Conservation (phyloP, 2,329 filamentous ascomycete genomes). For the Arthroderma sp. region DNA sequence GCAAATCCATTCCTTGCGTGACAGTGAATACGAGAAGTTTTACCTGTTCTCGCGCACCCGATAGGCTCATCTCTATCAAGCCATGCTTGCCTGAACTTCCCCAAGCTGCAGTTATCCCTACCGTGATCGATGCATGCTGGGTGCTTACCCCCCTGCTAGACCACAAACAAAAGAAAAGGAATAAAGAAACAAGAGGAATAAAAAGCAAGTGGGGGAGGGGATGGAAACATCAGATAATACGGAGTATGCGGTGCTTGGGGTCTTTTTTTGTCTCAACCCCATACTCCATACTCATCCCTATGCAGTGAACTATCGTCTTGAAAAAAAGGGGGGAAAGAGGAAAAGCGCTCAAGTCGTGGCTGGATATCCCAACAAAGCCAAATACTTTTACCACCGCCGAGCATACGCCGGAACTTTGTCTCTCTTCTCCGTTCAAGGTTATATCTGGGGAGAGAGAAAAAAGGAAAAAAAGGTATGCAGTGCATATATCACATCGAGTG, state of each 20-base stretch:
- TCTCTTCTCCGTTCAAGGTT: neutral
- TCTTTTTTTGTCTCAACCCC: no score
- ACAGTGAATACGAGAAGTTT: neutral
- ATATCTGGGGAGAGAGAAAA: neutral
- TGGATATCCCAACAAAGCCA: neutral
- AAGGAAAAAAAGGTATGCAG: neutral
- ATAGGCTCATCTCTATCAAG: neutral
- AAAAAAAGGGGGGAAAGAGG: no score
- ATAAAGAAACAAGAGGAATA: neutral
- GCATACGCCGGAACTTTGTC: neutral
- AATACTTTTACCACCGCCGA: neutral
- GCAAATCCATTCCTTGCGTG: conserved; percentile 1
- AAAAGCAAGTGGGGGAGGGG: no score
- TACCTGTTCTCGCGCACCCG: neutral
- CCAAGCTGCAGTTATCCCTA: neutral
- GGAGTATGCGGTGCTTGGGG: no score
- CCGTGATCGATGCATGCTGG: neutral
- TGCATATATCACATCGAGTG: neutral
- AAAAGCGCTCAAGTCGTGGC: no score
- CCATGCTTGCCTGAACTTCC: neutral
- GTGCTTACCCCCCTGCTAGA: no score
- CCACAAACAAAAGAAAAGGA: no score
- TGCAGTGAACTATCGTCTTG: no score
- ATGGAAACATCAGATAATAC: no score
- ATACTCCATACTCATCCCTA: no score